Evolutionary conservation across 805 yeast species (phyloP).

Genomic region (Starmerella apicola): DNA sequence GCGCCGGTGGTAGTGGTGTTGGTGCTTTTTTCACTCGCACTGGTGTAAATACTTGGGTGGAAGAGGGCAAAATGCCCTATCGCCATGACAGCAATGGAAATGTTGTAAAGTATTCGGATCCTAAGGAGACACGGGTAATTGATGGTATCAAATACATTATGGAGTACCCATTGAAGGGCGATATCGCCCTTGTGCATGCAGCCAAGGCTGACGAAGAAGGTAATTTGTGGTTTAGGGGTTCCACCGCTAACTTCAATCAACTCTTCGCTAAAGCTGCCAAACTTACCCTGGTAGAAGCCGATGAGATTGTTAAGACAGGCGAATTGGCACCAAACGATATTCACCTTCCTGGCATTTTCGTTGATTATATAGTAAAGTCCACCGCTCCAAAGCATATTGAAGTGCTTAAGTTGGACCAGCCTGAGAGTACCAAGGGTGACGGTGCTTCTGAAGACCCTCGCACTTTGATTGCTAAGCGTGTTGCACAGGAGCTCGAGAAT

Average conservation of each 20-base stretch:
- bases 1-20: conserved; percentile 39
- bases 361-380: conserved; percentile 32
- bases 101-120: conserved; percentile 29
- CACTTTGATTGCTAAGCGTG: conserved; percentile 33
- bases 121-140: conserved; percentile 35
- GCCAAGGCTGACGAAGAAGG: conserved; percentile 39
- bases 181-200: conserved; percentile 39
- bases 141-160: conserved; percentile 34
- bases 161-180: conserved; percentile 36
- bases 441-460: conserved; percentile 6
- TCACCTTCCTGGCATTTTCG: conserved; percentile 38
- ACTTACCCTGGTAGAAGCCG: conserved; percentile 40
- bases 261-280: conserved; percentile 37
- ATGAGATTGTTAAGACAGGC: conserved; percentile 37
- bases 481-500: conserved; percentile 35
- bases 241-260: conserved; percentile 37
- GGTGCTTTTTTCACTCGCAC: conserved; percentile 41
- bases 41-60: conserved; percentile 42
- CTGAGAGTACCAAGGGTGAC: not conserved
- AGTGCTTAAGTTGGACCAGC: conserved; percentile 13
- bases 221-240: conserved; percentile 36
- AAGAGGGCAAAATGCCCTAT: conserved; percentile 37
- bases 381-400: conserved; percentile 36
- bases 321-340: conserved; percentile 35
- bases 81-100: conserved; percentile 30